Conservation (phyloP, 1,139 yeast species). For the Trichomonascaceae sp. region DNA sequence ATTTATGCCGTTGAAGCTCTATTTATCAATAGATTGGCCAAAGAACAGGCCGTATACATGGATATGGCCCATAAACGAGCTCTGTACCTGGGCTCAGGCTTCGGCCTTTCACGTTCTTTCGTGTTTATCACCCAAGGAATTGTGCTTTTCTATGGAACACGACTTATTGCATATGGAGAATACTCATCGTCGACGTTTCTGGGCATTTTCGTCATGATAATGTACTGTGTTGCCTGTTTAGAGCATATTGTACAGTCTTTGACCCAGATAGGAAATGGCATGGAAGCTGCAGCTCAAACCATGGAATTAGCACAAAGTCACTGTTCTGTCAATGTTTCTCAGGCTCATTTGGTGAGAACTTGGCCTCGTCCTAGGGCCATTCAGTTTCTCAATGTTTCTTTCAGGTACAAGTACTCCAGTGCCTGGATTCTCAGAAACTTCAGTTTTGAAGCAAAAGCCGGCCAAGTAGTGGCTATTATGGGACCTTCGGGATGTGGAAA, state of each 20-base stretch:
- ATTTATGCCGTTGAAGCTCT: slow-evolving; percentile 46
- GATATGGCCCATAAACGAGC: slow-evolving; percentile 26
- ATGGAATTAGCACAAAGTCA: slow-evolving; percentile 26
- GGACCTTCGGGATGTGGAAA: slow-evolving; percentile 93
- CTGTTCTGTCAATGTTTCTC: background rate
- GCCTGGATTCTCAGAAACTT: slow-evolving; percentile 18
- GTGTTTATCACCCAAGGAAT: slow-evolving; percentile 61
- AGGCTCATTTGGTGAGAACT: background rate
- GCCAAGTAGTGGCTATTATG: slow-evolving; percentile 73
- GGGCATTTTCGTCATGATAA: slow-evolving; percentile 62
- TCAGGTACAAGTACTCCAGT: slow-evolving; percentile 36
- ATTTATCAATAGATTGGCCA: slow-evolving; percentile 40
- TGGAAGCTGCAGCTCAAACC: slow-evolving; percentile 32
- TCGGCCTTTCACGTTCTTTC: slow-evolving; percentile 50
- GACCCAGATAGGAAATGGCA: slow-evolving; percentile 74
- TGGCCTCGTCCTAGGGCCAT: background rate
- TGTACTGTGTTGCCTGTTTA: slow-evolving; percentile 67
- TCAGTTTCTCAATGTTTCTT: slow-evolving; percentile 35
- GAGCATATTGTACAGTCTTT: slow-evolving; percentile 53
- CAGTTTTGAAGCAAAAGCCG: slow-evolving; percentile 45
- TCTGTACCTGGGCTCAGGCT: slow-evolving; percentile 47
- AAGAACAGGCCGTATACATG: slow-evolving; percentile 24
- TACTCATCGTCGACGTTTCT: slow-evolving; percentile 55
- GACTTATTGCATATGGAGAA: slow-evolving; percentile 49
- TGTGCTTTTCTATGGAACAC: slow-evolving; percentile 70